Evolutionary conservation across 352 stramenopile genomes (phyloP).

Genomic region (Globisporangium mamillatum): DNA sequence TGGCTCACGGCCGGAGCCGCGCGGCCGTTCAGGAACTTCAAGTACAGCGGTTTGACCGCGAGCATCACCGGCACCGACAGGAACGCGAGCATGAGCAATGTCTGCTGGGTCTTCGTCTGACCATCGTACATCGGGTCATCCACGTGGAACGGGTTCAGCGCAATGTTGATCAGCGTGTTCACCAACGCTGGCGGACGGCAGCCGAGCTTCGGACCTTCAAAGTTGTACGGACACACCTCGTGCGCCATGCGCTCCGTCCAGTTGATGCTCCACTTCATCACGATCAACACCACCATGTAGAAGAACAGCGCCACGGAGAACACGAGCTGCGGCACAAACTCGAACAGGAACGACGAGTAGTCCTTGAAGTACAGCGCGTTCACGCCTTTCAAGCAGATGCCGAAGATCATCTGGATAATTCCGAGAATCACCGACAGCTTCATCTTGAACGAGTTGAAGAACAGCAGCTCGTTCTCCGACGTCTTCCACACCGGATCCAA

Average conservation of each 20-base stretch:
- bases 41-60: conserved; percentile 92
- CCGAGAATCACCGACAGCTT: conserved; percentile 99
- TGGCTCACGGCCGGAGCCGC: conserved; percentile 51
- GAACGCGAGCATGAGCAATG: conserved; percentile 93
- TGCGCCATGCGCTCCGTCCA: conserved; percentile 94
- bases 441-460: conserved; percentile 99
- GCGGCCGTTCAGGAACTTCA: conserved; percentile 76
- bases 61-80: conserved; percentile 97
- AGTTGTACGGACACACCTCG: conserved; percentile 93
- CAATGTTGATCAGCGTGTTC: conserved; percentile 99
- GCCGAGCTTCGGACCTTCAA: conserved; percentile 90
- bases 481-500: conserved; percentile 99
- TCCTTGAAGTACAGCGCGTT: conserved; percentile 98
- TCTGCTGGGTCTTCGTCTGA: conserved; percentile 87
- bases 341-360: conserved; percentile 94
- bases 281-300: conserved; percentile 99
- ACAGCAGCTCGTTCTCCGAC: conserved; percentile 96
- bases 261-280: conserved; percentile 99
- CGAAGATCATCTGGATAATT: conserved; percentile 98
- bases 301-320: conserved; percentile 97
- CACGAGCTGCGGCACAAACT: conserved; percentile 97
- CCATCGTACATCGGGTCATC: conserved; percentile 95
- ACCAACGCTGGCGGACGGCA: conserved; percentile 98
- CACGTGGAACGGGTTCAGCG: conserved; percentile 90
- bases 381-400: conserved; percentile 94